These are phyloP conservation scores for Tuber borchii DNA, from an alignment of 495 filamentous ascomycete genomes.

Conservation along the genomic window DNA sequence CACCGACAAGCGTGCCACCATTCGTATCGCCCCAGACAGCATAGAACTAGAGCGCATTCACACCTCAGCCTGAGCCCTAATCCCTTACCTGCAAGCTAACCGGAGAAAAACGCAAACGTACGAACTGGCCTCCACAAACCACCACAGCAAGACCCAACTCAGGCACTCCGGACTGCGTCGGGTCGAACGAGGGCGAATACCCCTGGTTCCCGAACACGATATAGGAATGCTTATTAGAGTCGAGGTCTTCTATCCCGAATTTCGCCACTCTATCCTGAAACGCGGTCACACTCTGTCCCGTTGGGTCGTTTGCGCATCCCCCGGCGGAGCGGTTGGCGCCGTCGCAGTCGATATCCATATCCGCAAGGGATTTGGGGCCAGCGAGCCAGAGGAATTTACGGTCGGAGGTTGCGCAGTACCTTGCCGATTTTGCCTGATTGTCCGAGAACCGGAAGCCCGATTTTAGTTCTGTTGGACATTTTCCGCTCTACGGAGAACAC, in stretches of 20 bases:
- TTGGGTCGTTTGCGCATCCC: constrained; percentile 49
- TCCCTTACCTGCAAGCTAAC: neutral
- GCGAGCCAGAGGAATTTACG: constrained; percentile 21
- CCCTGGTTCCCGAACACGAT: constrained; percentile 61
- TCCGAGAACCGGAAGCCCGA: neutral
- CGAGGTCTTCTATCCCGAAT: constrained; percentile 52
- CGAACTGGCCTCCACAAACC: constrained; percentile 54
- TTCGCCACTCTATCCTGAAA: constrained; percentile 49
- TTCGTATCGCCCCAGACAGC: constrained; percentile 65
- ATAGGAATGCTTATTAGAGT: constrained; percentile 58
- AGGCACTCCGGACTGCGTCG: constrained; percentile 51
- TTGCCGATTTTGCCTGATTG: neutral
- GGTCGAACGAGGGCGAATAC: constrained; percentile 47
- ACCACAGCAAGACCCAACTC: constrained; percentile 60
- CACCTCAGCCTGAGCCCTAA: neutral
- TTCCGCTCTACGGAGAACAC: neutral
- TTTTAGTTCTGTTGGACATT: neutral
- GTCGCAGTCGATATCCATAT: constrained; percentile 68
- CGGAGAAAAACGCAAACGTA: constrained; percentile 36
- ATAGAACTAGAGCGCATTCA: constrained; percentile 47
- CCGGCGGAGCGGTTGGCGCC: constrained; percentile 50
- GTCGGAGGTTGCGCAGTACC: constrained; percentile 14
- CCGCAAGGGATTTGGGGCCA: constrained; percentile 23
- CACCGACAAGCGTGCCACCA: constrained; percentile 51
- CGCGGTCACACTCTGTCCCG: constrained; percentile 52